These are phyloP conservation scores for Hygrophoropsis aurantiaca DNA, from an alignment of 768 basidiomycete species.

Conservation along the genomic window DNA sequence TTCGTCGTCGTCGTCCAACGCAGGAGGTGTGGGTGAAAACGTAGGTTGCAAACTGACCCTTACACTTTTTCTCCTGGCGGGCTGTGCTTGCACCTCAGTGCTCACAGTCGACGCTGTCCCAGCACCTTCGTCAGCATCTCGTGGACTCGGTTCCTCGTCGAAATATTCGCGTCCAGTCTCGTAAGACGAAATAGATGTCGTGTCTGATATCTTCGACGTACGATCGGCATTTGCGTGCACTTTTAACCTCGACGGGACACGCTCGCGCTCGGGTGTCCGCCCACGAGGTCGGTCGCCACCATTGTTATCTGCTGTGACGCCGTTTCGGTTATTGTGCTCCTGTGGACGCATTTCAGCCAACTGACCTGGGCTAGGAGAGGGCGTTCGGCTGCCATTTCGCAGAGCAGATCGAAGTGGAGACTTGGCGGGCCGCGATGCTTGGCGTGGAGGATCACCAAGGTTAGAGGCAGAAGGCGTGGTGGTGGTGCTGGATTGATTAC, in stretches of 20 bases:
- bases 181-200: constrained; percentile 59
- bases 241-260: too few species aligned
- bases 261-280: constrained; percentile 7
- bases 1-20: constrained; percentile 52
- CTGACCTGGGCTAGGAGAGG: constrained; percentile 39
- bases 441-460: background rate
- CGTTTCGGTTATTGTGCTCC: background rate
- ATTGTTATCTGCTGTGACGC: background rate
- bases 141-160: constrained; percentile 22
- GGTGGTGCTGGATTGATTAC: background rate
- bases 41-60: constrained; percentile 76
- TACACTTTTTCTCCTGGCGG: constrained; percentile 63
- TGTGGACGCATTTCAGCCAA: background rate
- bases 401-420: constrained; percentile 64
- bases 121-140: constrained; percentile 1
- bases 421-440: constrained; percentile 33
- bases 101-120: constrained; percentile 14
- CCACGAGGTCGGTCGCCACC: background rate
- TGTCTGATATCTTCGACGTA: constrained; percentile 5
- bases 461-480: background rate
- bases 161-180: constrained; percentile 63
- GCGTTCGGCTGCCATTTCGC: constrained; percentile 50
- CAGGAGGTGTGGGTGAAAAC: constrained; percentile 71
- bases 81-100: constrained; percentile 12
- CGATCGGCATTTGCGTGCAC: background rate